Conservation (phyloP, 1,139 yeast genomes). For the Geotrichum bryndzae region DNA sequence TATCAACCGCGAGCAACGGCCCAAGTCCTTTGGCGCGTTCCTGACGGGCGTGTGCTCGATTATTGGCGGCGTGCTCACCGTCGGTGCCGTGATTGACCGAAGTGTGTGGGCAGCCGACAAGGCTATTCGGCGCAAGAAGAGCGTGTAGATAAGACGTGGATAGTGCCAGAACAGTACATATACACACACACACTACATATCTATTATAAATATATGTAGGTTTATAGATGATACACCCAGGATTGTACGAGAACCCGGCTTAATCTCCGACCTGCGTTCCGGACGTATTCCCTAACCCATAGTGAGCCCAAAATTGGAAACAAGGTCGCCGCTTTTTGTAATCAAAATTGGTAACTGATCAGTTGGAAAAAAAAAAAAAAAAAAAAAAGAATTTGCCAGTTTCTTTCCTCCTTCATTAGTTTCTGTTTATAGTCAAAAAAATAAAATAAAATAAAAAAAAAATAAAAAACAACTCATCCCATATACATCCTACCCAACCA, state of each 20-base stretch:
- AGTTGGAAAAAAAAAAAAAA: background rate
- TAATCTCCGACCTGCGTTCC: background rate
- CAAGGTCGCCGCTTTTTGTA: background rate
- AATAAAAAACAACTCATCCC: background rate
- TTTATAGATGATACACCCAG: background rate
- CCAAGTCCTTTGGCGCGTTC: slow-evolving; percentile 80
- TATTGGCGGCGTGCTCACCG: slow-evolving; percentile 88
- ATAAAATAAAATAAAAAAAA: too few species aligned
- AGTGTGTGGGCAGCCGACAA: slow-evolving; percentile 86
- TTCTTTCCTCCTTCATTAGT: background rate
- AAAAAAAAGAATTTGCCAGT: background rate
- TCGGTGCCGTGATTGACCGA: slow-evolving; percentile 82
- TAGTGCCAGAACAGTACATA: background rate
- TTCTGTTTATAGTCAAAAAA: background rate
- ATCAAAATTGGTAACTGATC: background rate
- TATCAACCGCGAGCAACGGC: slow-evolving; percentile 73
- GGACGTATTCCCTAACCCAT: background rate
- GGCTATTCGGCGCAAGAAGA: slow-evolving; percentile 68
- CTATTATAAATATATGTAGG: background rate
- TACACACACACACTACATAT: background rate
- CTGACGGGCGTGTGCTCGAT: slow-evolving; percentile 80
- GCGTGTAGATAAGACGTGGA: background rate
- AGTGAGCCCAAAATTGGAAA: too few species aligned
- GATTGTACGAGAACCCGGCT: background rate
- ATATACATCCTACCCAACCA: background rate